Evolutionary conservation across 176 grass and related monocot genomes (phyloP).

Genomic region (Lolium perenne): DNA sequence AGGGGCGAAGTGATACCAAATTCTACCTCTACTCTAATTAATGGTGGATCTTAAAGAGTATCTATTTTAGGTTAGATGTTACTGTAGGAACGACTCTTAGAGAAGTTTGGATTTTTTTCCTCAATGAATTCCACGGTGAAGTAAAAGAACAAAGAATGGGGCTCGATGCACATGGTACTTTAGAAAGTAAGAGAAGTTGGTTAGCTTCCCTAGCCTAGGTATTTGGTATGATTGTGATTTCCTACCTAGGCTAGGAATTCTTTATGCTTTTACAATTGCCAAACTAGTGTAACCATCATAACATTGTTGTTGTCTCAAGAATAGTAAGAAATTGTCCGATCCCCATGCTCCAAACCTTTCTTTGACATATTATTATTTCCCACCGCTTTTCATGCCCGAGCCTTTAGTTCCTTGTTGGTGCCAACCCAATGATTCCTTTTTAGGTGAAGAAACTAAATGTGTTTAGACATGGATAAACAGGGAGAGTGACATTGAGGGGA

Average conservation of each 20-base stretch:
- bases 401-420: background rate
- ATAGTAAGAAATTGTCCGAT: background rate
- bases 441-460: background rate
- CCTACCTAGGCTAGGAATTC: background rate
- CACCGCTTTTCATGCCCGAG: no score
- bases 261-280: background rate
- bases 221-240: background rate
- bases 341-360: background rate
- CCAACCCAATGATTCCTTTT: background rate
- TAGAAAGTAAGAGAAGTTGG: background rate
- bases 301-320: background rate
- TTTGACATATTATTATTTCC: background rate
- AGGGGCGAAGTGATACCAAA: background rate
- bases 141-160: background rate
- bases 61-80: background rate
- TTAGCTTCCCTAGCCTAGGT: background rate
- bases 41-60: background rate
- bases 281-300: background rate
- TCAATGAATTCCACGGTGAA: background rate
- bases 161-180: background rate
- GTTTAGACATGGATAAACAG: background rate
- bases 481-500: background rate
- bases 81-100: background rate
- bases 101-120: background rate
- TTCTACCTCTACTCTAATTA: background rate